Base-by-base conservation (phyloP, 805 yeast genomes). In the Schwanniomyces vanrijiae region DNA sequence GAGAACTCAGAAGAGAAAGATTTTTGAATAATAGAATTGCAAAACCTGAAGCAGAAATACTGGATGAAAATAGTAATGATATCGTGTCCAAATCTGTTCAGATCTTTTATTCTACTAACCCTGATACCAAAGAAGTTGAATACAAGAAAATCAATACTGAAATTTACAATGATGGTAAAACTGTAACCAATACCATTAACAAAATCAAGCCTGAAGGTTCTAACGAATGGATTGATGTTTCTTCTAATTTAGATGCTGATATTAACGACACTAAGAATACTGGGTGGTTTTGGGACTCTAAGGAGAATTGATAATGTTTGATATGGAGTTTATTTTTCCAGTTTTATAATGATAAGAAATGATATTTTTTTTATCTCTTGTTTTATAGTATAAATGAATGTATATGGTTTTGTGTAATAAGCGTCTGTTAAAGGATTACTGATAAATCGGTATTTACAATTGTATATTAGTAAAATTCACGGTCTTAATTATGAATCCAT, bases 91-190 rank as follows among this genome's bases (percentile, higher is more conserved):
- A 60, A 7, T 60, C 69, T 10, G 51, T 63, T n/a, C 53, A 55
- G 41, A 59, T 64, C 8, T 47, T 55, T 24, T 59, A 57, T 50
- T 56, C 47, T 40, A 53, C 65, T 13, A 57, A 67, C 49, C 48
- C 59, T 11, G 69, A 62, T 18, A 49, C 58, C 16, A 61, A 71
- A 43, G 65, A 61, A 47, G 53, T 65, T 2, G 58, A 61, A 21
- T 55, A 56, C 55, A 59, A 60, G 24, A 75, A 71, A 48, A 50
- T 53, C 14, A 61, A 57, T 42, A 65, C 69, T 3, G 73, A 72
- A 47, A 58, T 54, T 41, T 72, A 55, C 45, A 55, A 50, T 24
- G 75, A 73, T 49, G 78, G 78, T 22, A 68, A 71, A 2, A 60
- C 69, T 11, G 43, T 50, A 16, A 65, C 69, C 11, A 64, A 59